A percentile compares a stretch with the other conserved stretches of the same genome.
These are phyloP conservation scores for Microthlaspi erraticum DNA, from an alignment of 345 rosid genomes.

Conservation along the genomic window DNA sequence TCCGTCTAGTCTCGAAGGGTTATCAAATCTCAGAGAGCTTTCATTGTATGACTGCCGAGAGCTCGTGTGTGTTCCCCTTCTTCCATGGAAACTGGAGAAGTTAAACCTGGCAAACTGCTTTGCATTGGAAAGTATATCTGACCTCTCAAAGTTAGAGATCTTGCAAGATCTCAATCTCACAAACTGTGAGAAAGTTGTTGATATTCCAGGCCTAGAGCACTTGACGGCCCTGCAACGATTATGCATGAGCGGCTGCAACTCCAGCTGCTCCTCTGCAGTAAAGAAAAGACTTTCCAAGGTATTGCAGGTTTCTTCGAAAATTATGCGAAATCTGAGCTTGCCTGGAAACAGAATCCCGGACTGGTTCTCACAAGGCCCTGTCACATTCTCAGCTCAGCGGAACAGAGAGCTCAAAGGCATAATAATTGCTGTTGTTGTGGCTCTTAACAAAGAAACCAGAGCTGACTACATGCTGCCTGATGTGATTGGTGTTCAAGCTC, in stretches of 20 bases:
- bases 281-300: slow-evolving; percentile 40
- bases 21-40: slow-evolving; percentile 29
- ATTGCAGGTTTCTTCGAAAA: slow-evolving; percentile 54
- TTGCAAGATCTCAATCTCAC: slow-evolving; percentile 30
- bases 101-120: slow-evolving; percentile 35
- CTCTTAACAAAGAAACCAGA: slow-evolving; percentile 41
- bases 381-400: slow-evolving; percentile 42
- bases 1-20: slow-evolving; percentile 23
- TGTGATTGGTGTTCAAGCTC: slow-evolving; percentile 49
- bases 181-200: slow-evolving; percentile 28
- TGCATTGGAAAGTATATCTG: slow-evolving; percentile 28
- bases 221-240: slow-evolving; percentile 12
- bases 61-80: slow-evolving; percentile 35
- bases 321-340: slow-evolving; percentile 50
- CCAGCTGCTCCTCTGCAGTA: slow-evolving; percentile 2
- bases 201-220: slow-evolving; percentile 30
- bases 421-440: slow-evolving; percentile 54
- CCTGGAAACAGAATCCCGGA: slow-evolving; percentile 64
- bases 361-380: slow-evolving; percentile 55
- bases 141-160: slow-evolving; percentile 1
- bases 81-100: slow-evolving; percentile 25
- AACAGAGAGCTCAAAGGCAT: slow-evolving; percentile 51
- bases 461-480: slow-evolving; percentile 44
- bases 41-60: slow-evolving; percentile 38
- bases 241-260: slow-evolving; percentile 32